Base-by-base conservation (phyloP, 352 stramenopile genomes). In the Phytopythium vexans region DNA sequence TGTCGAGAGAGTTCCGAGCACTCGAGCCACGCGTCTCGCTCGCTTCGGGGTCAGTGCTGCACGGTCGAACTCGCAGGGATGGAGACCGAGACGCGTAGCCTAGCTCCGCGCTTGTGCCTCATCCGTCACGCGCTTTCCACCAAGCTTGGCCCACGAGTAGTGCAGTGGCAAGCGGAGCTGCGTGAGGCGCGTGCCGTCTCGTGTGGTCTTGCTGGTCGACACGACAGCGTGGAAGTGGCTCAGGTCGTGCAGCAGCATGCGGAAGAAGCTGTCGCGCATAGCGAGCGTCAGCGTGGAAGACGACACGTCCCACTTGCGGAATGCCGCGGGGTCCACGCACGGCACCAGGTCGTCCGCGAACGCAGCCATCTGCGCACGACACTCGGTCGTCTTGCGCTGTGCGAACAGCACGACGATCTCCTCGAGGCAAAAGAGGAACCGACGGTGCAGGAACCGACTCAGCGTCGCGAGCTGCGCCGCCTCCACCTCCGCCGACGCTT, bases 381-480 rank as follows among this genome's bases (percentile, higher is more conserved):
- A 92, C 45, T 70, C 76, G 11, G 82, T 64, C 0, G 74, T 90
- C 49, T 90, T 71, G 21, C 73, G 74, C 60, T 87, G 79, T 0
- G 82, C 82, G 60, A 93, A 92, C 5, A 87, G 64, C 3, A 92
- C 56, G 9, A 92, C 60, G 31, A 93, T 70, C 40, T 87, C 78
- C 54, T 90, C 82, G 0, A 93, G 64, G 47, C 82, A 91, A 35
- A 83, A 91, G 10, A 93, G 68, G 55, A 93, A 93, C 3, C 82
- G 74, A 2, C 82, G 82, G 38, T 93, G 82, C 42, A 67, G 50
- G 51, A 93, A 91, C 9, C 82, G 75, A 43, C 71, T 49, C 15
- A 93, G 56, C 11, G 50, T 41, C 1, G 65, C 52, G 5, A 52
- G 56, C 3, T 42, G 27, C 6, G 31, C 27, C 2, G 48, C 9